Percentiles rank a stretch among this genome's conserved stretches.
phyloP scores from a whole-genome alignment of 1,139 yeast species.

The Candida anutae region DNA sequence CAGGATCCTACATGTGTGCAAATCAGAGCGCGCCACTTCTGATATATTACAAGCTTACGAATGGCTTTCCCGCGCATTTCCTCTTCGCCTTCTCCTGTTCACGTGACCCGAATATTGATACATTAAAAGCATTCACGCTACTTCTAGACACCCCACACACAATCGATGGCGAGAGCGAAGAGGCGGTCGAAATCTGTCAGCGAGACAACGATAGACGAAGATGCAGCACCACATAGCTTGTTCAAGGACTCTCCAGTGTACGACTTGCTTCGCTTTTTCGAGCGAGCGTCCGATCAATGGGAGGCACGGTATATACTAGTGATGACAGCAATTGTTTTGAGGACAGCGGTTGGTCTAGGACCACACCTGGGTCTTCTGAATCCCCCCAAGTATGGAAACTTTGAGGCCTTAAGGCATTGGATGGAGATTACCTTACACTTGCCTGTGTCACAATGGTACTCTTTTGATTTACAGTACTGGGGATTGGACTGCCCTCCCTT shows the following conservation, averaged over 20 bases:
- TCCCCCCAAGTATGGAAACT: slow-evolving; percentile 87
- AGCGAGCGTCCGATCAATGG: slow-evolving; percentile 78
- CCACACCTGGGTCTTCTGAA: slow-evolving; percentile 65
- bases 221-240: slow-evolving; percentile 5
- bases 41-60: no score
- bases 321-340: slow-evolving; percentile 63
- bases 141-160: no score
- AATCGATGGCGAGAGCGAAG: no score
- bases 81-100: no score
- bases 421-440: slow-evolving; percentile 78
- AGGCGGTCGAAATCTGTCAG: no score
- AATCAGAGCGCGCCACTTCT: no score
- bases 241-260: slow-evolving; percentile 27
- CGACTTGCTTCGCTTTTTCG: slow-evolving; percentile 33
- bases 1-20: no score
- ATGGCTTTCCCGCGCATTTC: no score
- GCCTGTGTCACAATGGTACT: slow-evolving; percentile 79
- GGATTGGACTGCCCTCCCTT: slow-evolving; percentile 96
- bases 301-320: slow-evolving; percentile 74
- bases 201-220: no score
- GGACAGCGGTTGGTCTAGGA: slow-evolving; percentile 86
- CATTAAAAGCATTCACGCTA: no score
- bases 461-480: slow-evolving; percentile 87
- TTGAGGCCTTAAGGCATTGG: slow-evolving; percentile 99
- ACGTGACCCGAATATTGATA: no score